phyloP scores from a whole-genome alignment of 805 yeast genomes.

The Pichia kluyveri region DNA sequence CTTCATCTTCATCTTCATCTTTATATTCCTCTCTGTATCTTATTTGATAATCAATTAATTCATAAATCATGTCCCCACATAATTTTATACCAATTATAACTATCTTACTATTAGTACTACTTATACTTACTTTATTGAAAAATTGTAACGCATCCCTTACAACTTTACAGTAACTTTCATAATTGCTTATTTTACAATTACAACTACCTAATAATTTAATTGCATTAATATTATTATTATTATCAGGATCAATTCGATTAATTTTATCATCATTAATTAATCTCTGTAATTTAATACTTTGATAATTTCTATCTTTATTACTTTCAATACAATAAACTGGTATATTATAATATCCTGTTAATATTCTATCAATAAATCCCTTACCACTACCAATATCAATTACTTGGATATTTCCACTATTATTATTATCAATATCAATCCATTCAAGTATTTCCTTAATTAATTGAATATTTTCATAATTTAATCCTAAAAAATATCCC shows the following conservation, averaged over 20 bases:
- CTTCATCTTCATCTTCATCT: not conserved
- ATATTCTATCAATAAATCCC: conserved; percentile 21
- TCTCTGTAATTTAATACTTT: conserved; percentile 15
- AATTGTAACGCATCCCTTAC: not conserved
- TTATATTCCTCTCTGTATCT: not conserved
- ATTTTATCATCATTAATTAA: conserved; percentile 12
- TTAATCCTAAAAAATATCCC: conserved; percentile 4
- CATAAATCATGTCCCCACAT: conserved; percentile 21
- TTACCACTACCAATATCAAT: conserved; percentile 26
- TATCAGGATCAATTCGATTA: not conserved
- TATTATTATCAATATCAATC: not conserved
- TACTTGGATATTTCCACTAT: not conserved
- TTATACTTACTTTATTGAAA: not conserved
- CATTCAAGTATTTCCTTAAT: not conserved
- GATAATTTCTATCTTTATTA: conserved; percentile 13
- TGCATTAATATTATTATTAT: not conserved
- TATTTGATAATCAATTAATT: conserved; percentile 10
- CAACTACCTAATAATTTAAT: not conserved
- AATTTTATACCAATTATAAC: conserved; percentile 15
- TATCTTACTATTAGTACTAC: not conserved
- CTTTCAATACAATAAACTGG: conserved; percentile 19
- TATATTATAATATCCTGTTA: conserved; percentile 12
- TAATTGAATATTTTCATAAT: not conserved
- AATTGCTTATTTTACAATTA: not conserved
- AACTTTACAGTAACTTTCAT: not conserved